A percentile compares a stretch with the other conserved stretches of the same genome.
These are phyloP conservation scores for Paramecium caudatum DNA, from an alignment of 73 alveolate species.

Conservation along the genomic window DNA sequence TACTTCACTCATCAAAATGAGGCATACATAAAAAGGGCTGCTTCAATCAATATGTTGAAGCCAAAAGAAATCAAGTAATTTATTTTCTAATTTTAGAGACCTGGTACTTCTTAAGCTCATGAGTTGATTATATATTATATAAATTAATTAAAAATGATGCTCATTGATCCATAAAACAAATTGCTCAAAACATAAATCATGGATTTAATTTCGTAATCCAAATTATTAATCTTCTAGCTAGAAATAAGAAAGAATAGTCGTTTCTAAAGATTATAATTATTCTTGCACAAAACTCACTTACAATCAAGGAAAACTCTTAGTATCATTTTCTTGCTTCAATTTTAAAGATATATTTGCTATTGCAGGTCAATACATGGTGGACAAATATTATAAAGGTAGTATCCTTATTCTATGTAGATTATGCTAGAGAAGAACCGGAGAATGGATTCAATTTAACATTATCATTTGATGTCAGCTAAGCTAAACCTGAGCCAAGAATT, in stretches of 20 bases:
- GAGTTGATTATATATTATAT: slow-evolving; percentile 34
- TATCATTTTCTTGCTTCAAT: slow-evolving; percentile 39
- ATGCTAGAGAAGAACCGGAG: background rate
- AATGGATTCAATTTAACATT: slow-evolving; percentile 25
- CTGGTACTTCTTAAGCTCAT: slow-evolving; percentile 1
- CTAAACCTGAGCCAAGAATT: background rate
- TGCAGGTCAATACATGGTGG: slow-evolving; percentile 37
- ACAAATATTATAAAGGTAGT: slow-evolving; percentile 35
- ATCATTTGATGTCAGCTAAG: background rate
- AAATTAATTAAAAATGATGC: slow-evolving; percentile 45
- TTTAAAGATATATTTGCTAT: slow-evolving; percentile 14
- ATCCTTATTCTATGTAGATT: background rate
- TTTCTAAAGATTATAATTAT: slow-evolving; percentile 42
- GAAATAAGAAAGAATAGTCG: background rate
- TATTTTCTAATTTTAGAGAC: background rate
- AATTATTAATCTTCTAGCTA: background rate
- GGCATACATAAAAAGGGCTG: slow-evolving; percentile 72
- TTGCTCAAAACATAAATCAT: slow-evolving; percentile 2
- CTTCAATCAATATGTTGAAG: slow-evolving; percentile 58
- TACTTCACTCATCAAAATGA: slow-evolving; percentile 69
- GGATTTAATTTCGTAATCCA: slow-evolving; percentile 2
- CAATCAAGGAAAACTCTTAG: background rate
- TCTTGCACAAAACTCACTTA: background rate
- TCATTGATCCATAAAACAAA: slow-evolving; percentile 45
- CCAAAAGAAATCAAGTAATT: slow-evolving; percentile 50